A percentile compares a stretch with the other conserved stretches of the same genome.
Evolutionary conservation across 2,329 filamentous ascomycete species (phyloP).

Genomic region (Fusarium solani-melongenae): DNA sequence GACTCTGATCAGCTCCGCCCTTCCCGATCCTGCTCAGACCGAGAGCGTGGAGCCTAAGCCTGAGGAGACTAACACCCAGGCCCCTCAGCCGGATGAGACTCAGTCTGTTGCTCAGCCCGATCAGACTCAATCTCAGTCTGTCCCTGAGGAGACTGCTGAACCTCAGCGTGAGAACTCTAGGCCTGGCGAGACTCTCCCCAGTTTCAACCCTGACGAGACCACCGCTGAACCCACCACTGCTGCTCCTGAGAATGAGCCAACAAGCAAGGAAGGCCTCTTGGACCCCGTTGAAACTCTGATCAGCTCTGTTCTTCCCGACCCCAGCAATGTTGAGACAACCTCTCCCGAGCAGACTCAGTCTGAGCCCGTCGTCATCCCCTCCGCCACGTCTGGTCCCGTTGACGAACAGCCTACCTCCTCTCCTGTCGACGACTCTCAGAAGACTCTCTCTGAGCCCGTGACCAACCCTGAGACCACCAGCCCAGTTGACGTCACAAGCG

Average conservation of each 20-base stretch:
- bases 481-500: slow-evolving; percentile 10
- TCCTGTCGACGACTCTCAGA: slow-evolving; percentile 9
- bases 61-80: background rate
- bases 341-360: slow-evolving; percentile 7
- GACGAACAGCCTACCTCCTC: slow-evolving; percentile 17
- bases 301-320: slow-evolving; percentile 26
- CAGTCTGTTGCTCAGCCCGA: slow-evolving; percentile 13
- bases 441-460: slow-evolving; percentile 23
- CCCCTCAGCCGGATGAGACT: slow-evolving; percentile 12
- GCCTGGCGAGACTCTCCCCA: slow-evolving; percentile 19
- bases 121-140: slow-evolving; percentile 18
- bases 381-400: slow-evolving; percentile 7
- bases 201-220: slow-evolving; percentile 3
- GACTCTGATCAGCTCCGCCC: slow-evolving; percentile 28
- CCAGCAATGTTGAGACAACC: slow-evolving; percentile 10
- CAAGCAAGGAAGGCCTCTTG: slow-evolving; percentile 31
- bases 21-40: slow-evolving; percentile 21
- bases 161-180: slow-evolving; percentile 28
- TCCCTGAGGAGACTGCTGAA: slow-evolving; percentile 23
- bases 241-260: slow-evolving; percentile 13
- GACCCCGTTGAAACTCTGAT: slow-evolving; percentile 40
- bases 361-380: slow-evolving; percentile 8
- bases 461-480: slow-evolving; percentile 28
- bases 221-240: slow-evolving; percentile 17
- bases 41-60: slow-evolving; percentile 14